Base-by-base conservation (phyloP, 2,329 filamentous ascomycete genomes). In the Monilinia aucupariae region DNA sequence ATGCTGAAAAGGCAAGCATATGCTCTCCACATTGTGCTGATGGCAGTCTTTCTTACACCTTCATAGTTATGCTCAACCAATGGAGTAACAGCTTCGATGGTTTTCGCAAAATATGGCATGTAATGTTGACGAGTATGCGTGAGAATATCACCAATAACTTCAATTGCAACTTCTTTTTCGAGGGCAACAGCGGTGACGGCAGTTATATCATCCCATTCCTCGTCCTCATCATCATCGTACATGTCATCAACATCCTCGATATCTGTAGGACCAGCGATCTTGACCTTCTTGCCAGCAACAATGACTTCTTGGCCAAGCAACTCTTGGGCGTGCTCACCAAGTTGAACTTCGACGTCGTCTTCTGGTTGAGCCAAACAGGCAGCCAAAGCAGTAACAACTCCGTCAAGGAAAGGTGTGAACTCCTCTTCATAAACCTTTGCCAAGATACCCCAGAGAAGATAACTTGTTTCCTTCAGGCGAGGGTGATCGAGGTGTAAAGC, bases 151-250 rank as follows among this genome's bases (percentile, higher is more conserved):
- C 92, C 94, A 43, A 97, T 84, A 7, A 97, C 92, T 76, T 99
- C 94, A 51, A 96, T 86, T 45, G 94, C 93, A 71, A 97, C 96
- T 78, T 99, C 94, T 78, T 97, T 97, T 82, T 97, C 94, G 71
- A 96, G 85, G 30, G 93, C 91, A 62, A 97, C 85, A 60, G 92
- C 91, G 32, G 91, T 96, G 66, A 96, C 90, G 58, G 91, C 91
- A 64, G 86, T 87, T 54, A 96, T 81, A 70, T 92, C 90, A 70
- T 92, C 89, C 84, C 90, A 92, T 65, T 92, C 90, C 64, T 45
- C 90, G 50, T 93, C 89, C 45, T 91, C 88, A 52, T 92, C 85
- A 17, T 88, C 82, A 66, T 89, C 88, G 65, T 87, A 84, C 41
- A 85, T 82, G 64, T 84, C 79, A 50, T 81, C 79, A 59, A 85